phyloP scores from a whole-genome alignment of 805 yeast genomes.

The Nakazawaea ernobii region DNA sequence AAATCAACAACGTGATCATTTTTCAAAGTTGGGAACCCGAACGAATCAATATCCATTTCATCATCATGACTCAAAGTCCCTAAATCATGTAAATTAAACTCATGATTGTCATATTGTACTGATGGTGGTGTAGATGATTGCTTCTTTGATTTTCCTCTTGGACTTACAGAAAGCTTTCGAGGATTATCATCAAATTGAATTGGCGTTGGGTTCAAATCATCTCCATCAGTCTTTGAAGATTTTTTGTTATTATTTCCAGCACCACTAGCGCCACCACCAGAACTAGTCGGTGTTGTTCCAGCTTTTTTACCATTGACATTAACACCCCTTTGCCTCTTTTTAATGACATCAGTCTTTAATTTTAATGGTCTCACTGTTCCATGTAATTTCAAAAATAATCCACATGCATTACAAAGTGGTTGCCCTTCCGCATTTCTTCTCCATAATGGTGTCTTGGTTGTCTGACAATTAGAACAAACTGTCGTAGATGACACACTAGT shows the following conservation, averaged over 20 bases:
- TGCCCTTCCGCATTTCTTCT: constrained; percentile 88
- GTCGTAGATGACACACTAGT: constrained; percentile 16
- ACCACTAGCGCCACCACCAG: neutral
- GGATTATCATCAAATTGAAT: constrained; percentile 12
- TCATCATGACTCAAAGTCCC: neutral
- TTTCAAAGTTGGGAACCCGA: constrained; percentile 5
- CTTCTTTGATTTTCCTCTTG: constrained; percentile 4
- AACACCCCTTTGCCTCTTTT: constrained; percentile 73
- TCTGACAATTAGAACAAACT: constrained; percentile 83
- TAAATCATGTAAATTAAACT: neutral
- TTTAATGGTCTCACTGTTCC: constrained; percentile 94
- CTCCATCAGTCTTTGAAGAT: constrained; percentile 32
- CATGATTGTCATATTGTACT: neutral
- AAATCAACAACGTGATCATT: neutral
- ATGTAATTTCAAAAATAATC: constrained; percentile 83
- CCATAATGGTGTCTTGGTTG: constrained; percentile 94
- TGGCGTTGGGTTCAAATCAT: constrained; percentile 43
- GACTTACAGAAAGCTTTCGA: constrained; percentile 12
- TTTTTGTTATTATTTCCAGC: neutral
- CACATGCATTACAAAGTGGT: constrained; percentile 95
- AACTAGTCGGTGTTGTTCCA: constrained; percentile 9
- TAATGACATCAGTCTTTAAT: constrained; percentile 86
- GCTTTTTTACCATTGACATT: constrained; percentile 16
- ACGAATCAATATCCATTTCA: constrained; percentile 8
- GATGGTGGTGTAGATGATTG: constrained; percentile 2